phyloP scores from a whole-genome alignment of 2,329 filamentous ascomycete species.

The Xylariaceae sp. region DNA sequence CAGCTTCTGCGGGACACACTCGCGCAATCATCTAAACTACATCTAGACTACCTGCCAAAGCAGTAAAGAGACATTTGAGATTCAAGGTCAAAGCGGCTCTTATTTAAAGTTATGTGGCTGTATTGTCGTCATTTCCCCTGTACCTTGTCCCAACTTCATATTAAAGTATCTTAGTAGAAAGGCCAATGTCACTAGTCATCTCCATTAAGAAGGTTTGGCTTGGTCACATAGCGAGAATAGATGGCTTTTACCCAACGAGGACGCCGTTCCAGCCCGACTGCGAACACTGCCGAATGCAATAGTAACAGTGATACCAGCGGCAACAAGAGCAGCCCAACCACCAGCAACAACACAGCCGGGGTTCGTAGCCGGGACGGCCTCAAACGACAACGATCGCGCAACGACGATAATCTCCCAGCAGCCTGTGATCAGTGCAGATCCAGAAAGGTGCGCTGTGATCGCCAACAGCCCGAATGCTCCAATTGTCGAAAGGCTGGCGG shows the following conservation, averaged over 20 bases:
- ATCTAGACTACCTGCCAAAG: too few relatives aligned
- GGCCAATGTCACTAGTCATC: too few relatives aligned
- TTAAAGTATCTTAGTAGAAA: too few relatives aligned
- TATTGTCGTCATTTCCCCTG: too few relatives aligned
- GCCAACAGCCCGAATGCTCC: conserved; percentile 14
- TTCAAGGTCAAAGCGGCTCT: not conserved
- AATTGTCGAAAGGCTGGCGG: conserved; percentile 7
- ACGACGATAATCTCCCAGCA: conserved; percentile 15
- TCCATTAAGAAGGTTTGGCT: too few relatives aligned
- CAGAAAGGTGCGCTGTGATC: conserved; percentile 16
- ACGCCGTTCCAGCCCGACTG: conserved; percentile 3
- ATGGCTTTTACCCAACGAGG: conserved; percentile 16
- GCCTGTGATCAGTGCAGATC: conserved; percentile 19
- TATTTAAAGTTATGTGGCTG: conserved; percentile 1
- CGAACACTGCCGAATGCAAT: conserved; percentile 4
- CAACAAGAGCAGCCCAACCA: conserved; percentile 9
- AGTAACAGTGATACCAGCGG: conserved; percentile 9
- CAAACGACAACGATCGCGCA: conserved; percentile 13
- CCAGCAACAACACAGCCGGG: not conserved
- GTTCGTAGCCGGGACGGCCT: not conserved
- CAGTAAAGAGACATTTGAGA: conserved; percentile 9
- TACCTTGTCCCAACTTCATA: not conserved
- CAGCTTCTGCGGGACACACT: conserved; percentile 7
- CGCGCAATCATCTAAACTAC: too few relatives aligned
- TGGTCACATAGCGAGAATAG: too few relatives aligned